Evolutionary conservation across 805 yeast genomes (phyloP).

Genomic region (Teunomyces panamensis): DNA sequence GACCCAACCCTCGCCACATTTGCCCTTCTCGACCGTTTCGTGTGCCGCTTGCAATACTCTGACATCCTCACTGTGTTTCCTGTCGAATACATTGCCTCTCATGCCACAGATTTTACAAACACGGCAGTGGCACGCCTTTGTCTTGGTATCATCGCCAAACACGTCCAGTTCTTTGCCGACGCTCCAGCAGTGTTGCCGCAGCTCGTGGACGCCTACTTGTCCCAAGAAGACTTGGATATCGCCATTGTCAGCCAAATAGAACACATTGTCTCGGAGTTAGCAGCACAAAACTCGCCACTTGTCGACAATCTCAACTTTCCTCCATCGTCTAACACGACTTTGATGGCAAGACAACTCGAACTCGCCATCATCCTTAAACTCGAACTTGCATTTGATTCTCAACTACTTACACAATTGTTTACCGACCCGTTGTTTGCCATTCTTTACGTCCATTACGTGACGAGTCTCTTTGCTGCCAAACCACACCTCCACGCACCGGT

Average conservation of each 20-base stretch:
- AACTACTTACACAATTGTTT: slow-evolving; percentile 11
- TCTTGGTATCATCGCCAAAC: slow-evolving; percentile 1
- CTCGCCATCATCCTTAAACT: slow-evolving; percentile 4
- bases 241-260: slow-evolving; percentile 10
- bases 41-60: slow-evolving; percentile 11
- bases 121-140: neutral
- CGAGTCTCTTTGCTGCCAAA: slow-evolving; percentile 12
- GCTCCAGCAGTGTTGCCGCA: neutral
- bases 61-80: slow-evolving; percentile 16
- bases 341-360: slow-evolving; percentile 15
- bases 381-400: slow-evolving; percentile 6
- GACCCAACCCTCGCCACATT: slow-evolving; percentile 14
- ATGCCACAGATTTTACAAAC: neutral
- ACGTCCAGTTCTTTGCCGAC: neutral
- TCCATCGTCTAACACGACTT: slow-evolving; percentile 11
- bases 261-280: neutral
- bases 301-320: neutral
- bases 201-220: slow-evolving; percentile 6
- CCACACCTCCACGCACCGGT: neutral
- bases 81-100: slow-evolving; percentile 2
- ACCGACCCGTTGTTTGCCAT: slow-evolving; percentile 26
- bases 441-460: slow-evolving; percentile 24
- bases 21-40: slow-evolving; percentile 13
- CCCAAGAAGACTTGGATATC: slow-evolving; percentile 3
- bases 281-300: neutral